These are phyloP conservation scores for Solioccasus polychromus DNA, from an alignment of 768 basidiomycete genomes.

Conservation along the genomic window DNA sequence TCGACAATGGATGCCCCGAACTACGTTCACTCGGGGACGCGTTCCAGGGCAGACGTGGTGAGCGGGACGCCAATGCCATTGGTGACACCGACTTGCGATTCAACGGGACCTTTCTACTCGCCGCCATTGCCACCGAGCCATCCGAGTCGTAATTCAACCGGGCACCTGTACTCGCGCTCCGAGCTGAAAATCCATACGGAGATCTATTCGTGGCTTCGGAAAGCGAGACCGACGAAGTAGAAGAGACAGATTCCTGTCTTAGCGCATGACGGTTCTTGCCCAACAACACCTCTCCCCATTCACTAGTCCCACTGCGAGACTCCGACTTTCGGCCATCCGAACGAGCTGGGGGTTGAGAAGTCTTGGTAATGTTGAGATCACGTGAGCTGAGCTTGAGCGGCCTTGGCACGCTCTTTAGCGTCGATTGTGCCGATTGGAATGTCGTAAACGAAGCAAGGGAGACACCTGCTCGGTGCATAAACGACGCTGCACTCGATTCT, in stretches of 20 bases:
- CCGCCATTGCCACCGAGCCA: conserved; percentile 19
- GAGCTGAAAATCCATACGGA: conserved; percentile 23
- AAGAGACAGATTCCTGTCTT: conserved; percentile 59
- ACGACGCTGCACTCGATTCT: conserved; percentile 18
- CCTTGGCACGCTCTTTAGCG: conserved; percentile 55
- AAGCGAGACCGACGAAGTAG: conserved; percentile 60
- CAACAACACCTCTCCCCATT: conserved; percentile 51
- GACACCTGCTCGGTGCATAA: conserved; percentile 38
- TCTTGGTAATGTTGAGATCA: conserved; percentile 36
- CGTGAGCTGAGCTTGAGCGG: conserved; percentile 64
- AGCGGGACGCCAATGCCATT: conserved; percentile 57
- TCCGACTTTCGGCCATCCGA: conserved; percentile 38
- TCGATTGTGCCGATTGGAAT: conserved; percentile 31
- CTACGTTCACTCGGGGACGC: conserved; percentile 40
- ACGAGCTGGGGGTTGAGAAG: conserved; percentile 26
- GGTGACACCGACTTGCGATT: conserved; percentile 70
- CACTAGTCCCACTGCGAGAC: conserved; percentile 23
- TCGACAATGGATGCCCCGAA: conserved; percentile 13
- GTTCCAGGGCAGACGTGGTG: conserved; percentile 33
- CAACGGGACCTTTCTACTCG: conserved; percentile 58
- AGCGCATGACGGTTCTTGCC: conserved; percentile 34
- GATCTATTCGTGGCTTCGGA: conserved; percentile 42
- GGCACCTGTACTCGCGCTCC: conserved; percentile 24
- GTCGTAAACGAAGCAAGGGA: conserved; percentile 44
- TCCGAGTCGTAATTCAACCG: conserved; percentile 61